Evolutionary conservation across 2,329 filamentous ascomycete species (phyloP), one percentile per base, ranked within the genome.

Genomic region (Cryphonectria naterciae): DNA sequence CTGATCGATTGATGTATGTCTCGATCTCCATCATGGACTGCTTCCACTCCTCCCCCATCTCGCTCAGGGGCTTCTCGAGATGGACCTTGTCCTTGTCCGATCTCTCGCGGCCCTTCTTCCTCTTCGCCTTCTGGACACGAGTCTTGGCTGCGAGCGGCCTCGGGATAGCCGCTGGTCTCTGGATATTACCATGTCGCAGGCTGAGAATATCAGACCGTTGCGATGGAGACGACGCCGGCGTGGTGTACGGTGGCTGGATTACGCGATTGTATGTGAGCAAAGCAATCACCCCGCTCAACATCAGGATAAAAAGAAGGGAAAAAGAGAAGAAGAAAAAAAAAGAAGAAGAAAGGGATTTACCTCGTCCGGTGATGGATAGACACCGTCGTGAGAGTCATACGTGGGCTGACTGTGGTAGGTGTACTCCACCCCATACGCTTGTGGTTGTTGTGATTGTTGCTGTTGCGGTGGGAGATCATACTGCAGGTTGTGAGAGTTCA

Each of bases 1-100:
- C 81, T 13, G 92, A 84, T 66, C 95, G 88, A 76, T 91, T 89
- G 49, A 97, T 94, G 84, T 92, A 97, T 37, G 85, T 85, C 67
- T 91, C 89, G 82, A 98, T 97, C 79, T 98, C 91, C 66, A 88
- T 88, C 65, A 97, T 84, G 0, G 88, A 86, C 68, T 86, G 78
- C 25, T 85, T 70, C 72, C 71, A 84, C 73, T 88, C 85, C 68
- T 91, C 88, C 6, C 92, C 93, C 74, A 95, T 79, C 73, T 90
- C 85, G 76, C 92, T 95, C 69, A 97, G 83, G 0, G 93, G 92
- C 68, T 86, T 87, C 4, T 86, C 86, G 49, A 95, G 82, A n/a
- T 68, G 60, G 5, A 68, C 67, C 60, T 56, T 63, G 32, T 68
- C 67, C 73, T 86, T 86, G 2, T 87, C 86, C 28, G 85, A 72